Evolutionary conservation across 2,329 filamentous ascomycete genomes (phyloP).

Genomic region (Cadophora gregata): DNA sequence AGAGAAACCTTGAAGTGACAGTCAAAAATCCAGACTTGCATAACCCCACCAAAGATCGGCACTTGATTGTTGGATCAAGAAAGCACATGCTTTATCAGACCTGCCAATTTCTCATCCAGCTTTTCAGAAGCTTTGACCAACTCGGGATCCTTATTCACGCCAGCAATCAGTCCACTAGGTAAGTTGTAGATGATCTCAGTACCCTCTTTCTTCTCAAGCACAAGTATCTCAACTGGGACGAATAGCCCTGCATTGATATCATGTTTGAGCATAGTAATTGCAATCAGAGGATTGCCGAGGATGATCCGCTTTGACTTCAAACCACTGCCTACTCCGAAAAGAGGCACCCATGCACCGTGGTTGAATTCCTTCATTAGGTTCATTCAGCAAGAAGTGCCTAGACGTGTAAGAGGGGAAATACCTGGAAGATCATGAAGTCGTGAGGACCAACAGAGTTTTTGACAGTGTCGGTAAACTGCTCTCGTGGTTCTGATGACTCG

Average conservation of each 20-base stretch:
- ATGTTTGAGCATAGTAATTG: constrained; percentile 37
- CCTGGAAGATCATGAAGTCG: constrained; percentile 36
- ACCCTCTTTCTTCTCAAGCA: constrained; percentile 27
- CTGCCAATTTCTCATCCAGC: constrained; percentile 32
- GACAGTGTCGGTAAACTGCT: constrained; percentile 23
- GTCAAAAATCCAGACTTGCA: no score
- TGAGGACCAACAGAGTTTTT: constrained; percentile 28
- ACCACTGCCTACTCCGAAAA: constrained; percentile 29
- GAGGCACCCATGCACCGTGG: constrained; percentile 34
- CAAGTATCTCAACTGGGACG: constrained; percentile 37
- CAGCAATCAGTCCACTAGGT: constrained; percentile 33
- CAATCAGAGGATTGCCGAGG: constrained; percentile 38
- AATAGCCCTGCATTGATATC: constrained; percentile 30
- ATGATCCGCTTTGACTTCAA: constrained; percentile 33
- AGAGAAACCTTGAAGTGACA: no score
- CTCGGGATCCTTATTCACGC: constrained; percentile 20
- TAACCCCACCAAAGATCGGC: no score
- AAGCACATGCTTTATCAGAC: constrained; percentile 21
- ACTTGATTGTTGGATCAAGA: constrained; percentile 7
- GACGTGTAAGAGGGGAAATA: constrained; percentile 4
- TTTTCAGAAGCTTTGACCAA: constrained; percentile 26
- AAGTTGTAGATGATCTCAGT: constrained; percentile 34
- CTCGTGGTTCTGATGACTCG: constrained; percentile 10
- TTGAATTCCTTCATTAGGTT: constrained; percentile 29
- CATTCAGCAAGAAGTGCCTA: neutral